phyloP scores from a whole-genome alignment of 768 basidiomycete species.

The Serendipita vermifera region DNA sequence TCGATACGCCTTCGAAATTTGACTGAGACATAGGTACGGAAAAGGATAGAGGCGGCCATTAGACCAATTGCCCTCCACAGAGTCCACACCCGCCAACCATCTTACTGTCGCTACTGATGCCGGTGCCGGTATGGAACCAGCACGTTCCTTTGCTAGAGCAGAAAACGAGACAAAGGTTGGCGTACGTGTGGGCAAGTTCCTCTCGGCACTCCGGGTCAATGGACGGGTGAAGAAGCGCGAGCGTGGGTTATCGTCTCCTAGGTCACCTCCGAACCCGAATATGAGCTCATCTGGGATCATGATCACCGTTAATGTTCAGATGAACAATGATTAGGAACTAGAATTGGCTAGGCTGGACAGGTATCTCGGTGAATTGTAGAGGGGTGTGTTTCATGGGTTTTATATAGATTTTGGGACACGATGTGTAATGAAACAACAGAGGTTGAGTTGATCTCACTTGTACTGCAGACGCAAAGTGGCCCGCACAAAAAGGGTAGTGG shows the following conservation, averaged over 20 bases:
- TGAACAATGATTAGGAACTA: neutral
- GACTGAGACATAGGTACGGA: neutral
- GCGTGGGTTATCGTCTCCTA: neutral
- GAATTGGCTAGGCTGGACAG: neutral
- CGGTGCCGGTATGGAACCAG: no score
- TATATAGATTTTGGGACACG: conserved; percentile 2
- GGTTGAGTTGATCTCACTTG: no score
- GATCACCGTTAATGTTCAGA: neutral
- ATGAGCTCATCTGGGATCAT: neutral
- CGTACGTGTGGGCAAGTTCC: neutral
- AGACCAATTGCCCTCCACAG: no score
- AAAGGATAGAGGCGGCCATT: no score
- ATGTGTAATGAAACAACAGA: no score
- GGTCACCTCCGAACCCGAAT: neutral
- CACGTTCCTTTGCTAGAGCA: no score
- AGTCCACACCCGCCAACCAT: no score
- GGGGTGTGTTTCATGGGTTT: neutral
- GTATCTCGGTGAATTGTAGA: neutral
- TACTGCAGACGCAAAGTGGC: no score
- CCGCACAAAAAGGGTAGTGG: no score
- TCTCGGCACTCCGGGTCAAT: neutral
- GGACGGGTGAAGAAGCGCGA: neutral
- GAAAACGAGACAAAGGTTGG: no score
- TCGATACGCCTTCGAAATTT: neutral
- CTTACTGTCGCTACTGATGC: no score